Evolutionary conservation across 164 flowering plant species (phyloP), one percentile per base, ranked within the genome.

Genomic region (Umbilicus rupestris): DNA sequence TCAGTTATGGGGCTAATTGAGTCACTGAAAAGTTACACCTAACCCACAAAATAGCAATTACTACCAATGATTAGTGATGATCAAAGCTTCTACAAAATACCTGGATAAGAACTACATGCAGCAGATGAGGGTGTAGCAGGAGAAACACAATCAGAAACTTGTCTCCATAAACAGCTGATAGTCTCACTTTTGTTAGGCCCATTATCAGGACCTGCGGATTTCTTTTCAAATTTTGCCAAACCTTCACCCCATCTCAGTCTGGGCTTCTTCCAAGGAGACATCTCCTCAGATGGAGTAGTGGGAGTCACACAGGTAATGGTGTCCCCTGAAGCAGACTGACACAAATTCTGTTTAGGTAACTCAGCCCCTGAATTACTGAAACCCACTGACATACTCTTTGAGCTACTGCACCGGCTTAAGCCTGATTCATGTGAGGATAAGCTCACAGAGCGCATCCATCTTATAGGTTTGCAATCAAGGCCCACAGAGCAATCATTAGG

Each of bases 101-200:
- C 89, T 78, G 88, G 83, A 16, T 93, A 87, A 31, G 94, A 94
- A 76, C 96, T 87, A 76, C 90, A 94, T 39, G 88, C 92, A 75
- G 87, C 84, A 33, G 96, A 92, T 39, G 89, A 84, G 19, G 94
- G 89, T 26, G 99, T 87, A 44, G 87, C 82, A 67, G 96, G 97
- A 28, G 99, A 94, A 26, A 83, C 79, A 82, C 90, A 85, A 45
- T 84, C 96, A 44, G 82, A 78, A 28, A 77, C 62, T n/a, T 73
- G 81, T 19, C 65, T 24, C 14, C 81, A 63, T 67, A 76, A 76
- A 7, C 93, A 89, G 69, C 90, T 88, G 6, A 69, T 33, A 66
- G 68, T 50, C 37, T 60, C 84, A 70, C 71, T 78, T 68, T 77
- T 79, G 62, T 39, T 62, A 19, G 52, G 64, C 70, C 46, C 71